These are phyloP conservation scores for Ophiostoma ips DNA, from an alignment of 2,329 filamentous ascomycete genomes.

Conservation along the genomic window DNA sequence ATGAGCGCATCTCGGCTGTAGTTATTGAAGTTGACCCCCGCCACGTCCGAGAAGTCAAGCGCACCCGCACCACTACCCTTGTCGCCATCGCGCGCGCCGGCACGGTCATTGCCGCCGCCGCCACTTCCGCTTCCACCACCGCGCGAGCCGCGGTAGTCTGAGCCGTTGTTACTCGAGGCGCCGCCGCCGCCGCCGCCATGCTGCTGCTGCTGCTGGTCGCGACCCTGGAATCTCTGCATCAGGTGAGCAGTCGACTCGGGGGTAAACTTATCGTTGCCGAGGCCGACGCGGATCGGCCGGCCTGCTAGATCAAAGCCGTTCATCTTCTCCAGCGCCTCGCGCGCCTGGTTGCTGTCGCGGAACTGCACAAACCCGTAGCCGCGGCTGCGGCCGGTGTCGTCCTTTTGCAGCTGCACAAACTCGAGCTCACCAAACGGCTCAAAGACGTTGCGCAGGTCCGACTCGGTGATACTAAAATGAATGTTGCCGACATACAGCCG, in stretches of 20 bases:
- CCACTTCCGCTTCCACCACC: constrained; percentile 34
- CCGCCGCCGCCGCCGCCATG: neutral
- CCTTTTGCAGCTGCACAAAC: constrained; percentile 94
- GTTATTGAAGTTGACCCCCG: constrained; percentile 98
- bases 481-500: constrained; percentile 98
- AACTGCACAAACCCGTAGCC: constrained; percentile 99
- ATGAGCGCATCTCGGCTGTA: constrained; percentile 97
- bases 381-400: constrained; percentile 77
- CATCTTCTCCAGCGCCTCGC: constrained; percentile 95
- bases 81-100: constrained; percentile 75
- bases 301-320: constrained; percentile 97
- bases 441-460: constrained; percentile 90
- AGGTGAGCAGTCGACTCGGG: constrained; percentile 89
- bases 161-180: constrained; percentile 22
- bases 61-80: constrained; percentile 87
- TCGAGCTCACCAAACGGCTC: constrained; percentile 96
- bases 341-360: constrained; percentile 76
- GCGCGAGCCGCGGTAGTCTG: constrained; percentile 46
- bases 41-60: constrained; percentile 92
- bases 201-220: constrained; percentile 52
- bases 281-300: constrained; percentile 92
- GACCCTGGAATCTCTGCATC: constrained; percentile 79
- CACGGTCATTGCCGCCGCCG: constrained; percentile 56
- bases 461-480: constrained; percentile 97
- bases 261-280: constrained; percentile 99